phyloP scores from a whole-genome alignment of 208 protist species.

The Wallacemonas collosoma region DNA sequence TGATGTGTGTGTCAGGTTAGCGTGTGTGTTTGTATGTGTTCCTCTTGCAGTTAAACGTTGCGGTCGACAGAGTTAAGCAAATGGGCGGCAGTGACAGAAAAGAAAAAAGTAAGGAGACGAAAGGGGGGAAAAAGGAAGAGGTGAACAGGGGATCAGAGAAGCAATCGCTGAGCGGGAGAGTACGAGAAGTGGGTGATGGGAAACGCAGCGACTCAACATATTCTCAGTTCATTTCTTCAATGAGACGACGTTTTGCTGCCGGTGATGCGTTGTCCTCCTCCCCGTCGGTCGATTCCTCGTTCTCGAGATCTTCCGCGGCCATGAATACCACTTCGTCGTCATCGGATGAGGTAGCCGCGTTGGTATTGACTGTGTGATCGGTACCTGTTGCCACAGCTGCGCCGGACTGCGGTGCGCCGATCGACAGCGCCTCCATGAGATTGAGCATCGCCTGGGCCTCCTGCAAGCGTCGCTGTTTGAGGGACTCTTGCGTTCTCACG shows the following conservation, averaged over 20 bases:
- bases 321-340: constrained; percentile 62
- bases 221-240: constrained; percentile 58
- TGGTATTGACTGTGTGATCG: not conserved
- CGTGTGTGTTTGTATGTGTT: not conserved
- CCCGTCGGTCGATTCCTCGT: constrained; percentile 64
- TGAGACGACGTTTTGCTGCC: constrained; percentile 23
- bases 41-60: not conserved
- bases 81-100: not conserved
- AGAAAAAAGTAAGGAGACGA: not conserved
- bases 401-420: not conserved
- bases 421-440: constrained; percentile 61
- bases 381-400: constrained; percentile 14
- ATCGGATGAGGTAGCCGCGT: constrained; percentile 22
- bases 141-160: too few relatives aligned
- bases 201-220: too few relatives aligned
- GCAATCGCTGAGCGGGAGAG: too few relatives aligned
- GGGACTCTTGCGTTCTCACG: constrained; percentile 31
- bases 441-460: constrained; percentile 84
- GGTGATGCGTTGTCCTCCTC: constrained; percentile 20
- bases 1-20: constrained; percentile 7
- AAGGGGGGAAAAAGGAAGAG: too few relatives aligned
- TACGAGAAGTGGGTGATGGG: too few relatives aligned
- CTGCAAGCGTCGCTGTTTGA: constrained; percentile 48
- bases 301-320: constrained; percentile 66
- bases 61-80: not conserved